These are phyloP conservation scores for Trichoderma asperelloides DNA, from an alignment of 495 filamentous ascomycete genomes.

Conservation along the genomic window DNA sequence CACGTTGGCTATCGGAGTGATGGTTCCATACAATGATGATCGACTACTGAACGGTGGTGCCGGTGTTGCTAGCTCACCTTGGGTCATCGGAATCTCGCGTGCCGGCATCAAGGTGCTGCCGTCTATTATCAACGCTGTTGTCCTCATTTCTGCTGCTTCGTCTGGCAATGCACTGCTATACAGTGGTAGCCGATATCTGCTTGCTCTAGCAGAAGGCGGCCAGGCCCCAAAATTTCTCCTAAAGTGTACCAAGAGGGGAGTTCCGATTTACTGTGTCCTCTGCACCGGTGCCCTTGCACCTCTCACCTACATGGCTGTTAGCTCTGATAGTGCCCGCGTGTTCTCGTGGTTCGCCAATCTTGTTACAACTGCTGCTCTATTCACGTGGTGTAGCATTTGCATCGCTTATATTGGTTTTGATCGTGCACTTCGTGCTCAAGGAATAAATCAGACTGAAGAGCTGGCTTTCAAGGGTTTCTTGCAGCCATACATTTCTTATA, in stretches of 20 bases:
- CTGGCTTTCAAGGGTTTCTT: slow-evolving; percentile 43
- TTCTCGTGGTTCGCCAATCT: slow-evolving; percentile 1
- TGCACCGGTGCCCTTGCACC: slow-evolving; percentile 21
- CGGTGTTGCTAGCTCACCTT: slow-evolving; percentile 50
- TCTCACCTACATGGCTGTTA: slow-evolving; percentile 48
- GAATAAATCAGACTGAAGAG: slow-evolving; percentile 28
- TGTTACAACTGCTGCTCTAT: slow-evolving; percentile 22
- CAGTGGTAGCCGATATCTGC: slow-evolving; percentile 43
- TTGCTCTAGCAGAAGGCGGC: slow-evolving; percentile 11
- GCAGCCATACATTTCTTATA: slow-evolving; percentile 46
- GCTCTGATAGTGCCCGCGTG: slow-evolving; percentile 39
- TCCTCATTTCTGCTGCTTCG: slow-evolving; percentile 37
- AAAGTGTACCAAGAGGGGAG: slow-evolving; percentile 38
- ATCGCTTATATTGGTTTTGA: slow-evolving; percentile 54
- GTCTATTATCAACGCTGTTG: slow-evolving; percentile 55
- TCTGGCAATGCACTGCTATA: slow-evolving; percentile 43
- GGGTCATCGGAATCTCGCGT: slow-evolving; percentile 49
- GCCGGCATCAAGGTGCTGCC: slow-evolving; percentile 56
- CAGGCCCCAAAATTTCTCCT: slow-evolving; percentile 23
- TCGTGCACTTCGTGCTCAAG: slow-evolving; percentile 42
- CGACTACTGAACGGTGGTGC: slow-evolving; percentile 34
- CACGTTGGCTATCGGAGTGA: slow-evolving; percentile 55
- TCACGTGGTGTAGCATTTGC: slow-evolving; percentile 48
- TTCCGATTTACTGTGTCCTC: slow-evolving; percentile 26
- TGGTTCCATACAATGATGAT: slow-evolving; percentile 43